Conservation (phyloP, 208 protist species). For the Acanthamoeba culbertsoni region DNA sequence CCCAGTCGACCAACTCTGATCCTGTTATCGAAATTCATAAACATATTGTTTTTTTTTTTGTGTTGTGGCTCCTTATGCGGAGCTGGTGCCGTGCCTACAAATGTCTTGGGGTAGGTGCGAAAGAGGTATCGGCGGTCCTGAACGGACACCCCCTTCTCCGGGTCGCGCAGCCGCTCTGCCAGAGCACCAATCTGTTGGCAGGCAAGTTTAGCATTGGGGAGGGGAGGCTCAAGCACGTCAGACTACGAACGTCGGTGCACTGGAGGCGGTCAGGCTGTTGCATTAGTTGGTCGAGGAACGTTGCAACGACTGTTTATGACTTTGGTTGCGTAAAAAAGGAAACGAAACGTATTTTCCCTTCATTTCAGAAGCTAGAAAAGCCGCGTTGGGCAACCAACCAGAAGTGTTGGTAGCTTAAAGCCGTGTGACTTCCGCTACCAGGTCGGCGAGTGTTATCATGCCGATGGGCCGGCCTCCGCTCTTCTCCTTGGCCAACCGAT, state of each 20-base stretch:
- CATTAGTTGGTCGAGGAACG: background rate
- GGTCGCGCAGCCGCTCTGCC: background rate
- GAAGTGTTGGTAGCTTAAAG: no score
- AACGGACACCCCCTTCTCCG: background rate
- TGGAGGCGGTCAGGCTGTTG: background rate
- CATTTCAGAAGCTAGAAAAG: no score
- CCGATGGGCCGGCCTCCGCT: slow-evolving; percentile 7
- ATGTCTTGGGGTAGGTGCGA: slow-evolving; percentile 29
- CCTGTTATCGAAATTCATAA: no score
- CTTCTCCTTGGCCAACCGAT: background rate
- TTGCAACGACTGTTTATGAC: no score
- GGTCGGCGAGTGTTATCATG: slow-evolving; percentile 21
- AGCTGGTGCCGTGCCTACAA: background rate
- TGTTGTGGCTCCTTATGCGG: background rate
- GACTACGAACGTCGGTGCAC: background rate
- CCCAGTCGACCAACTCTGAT: background rate
- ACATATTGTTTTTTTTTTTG: no score
- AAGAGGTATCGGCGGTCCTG: background rate
- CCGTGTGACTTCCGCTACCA: slow-evolving; percentile 5
- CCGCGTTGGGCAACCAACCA: no score
- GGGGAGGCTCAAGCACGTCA: no score
- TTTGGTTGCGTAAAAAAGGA: no score
- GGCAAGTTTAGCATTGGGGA: background rate
- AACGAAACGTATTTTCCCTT: no score
- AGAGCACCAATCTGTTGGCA: background rate